Evolutionary conservation across 2,329 filamentous ascomycete species (phyloP).

Genomic region (Cladophialophora psammophila): DNA sequence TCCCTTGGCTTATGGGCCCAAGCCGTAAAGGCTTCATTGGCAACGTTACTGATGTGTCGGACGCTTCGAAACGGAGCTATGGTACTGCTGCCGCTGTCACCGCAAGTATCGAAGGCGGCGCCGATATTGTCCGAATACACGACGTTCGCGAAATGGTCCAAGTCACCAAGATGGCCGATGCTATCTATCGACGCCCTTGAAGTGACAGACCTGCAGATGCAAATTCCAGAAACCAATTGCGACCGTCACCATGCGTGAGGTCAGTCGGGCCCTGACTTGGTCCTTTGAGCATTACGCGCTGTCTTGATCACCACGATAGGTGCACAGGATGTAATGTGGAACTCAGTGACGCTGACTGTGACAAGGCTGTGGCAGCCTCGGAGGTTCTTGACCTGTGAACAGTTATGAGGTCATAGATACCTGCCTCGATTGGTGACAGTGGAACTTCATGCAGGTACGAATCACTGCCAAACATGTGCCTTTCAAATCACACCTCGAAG

Average conservation of each 20-base stretch:
- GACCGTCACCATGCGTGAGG: background rate
- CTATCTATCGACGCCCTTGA: constrained; percentile 72
- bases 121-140: constrained; percentile 91
- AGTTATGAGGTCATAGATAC: constrained; percentile 26
- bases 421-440: background rate
- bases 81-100: constrained; percentile 90
- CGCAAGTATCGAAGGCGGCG: constrained; percentile 83
- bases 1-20: constrained; percentile 89
- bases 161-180: constrained; percentile 87
- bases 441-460: constrained; percentile 22
- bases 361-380: constrained; percentile 8
- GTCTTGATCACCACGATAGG: background rate
- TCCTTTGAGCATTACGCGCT: background rate
- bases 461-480: background rate
- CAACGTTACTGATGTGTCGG: constrained; percentile 75
- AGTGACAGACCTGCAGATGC: background rate
- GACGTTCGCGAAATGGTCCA: constrained; percentile 86
- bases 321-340: background rate
- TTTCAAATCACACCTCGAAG: background rate
- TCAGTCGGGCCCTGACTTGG: background rate
- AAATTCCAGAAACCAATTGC: background rate
- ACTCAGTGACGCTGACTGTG: background rate
- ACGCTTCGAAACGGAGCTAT: constrained; percentile 74
- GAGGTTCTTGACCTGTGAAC: constrained; percentile 3
- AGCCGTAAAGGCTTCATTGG: constrained; percentile 93